phyloP scores from a whole-genome alignment of 2,329 filamentous ascomycete genomes.

The Fusarium burgessii region DNA sequence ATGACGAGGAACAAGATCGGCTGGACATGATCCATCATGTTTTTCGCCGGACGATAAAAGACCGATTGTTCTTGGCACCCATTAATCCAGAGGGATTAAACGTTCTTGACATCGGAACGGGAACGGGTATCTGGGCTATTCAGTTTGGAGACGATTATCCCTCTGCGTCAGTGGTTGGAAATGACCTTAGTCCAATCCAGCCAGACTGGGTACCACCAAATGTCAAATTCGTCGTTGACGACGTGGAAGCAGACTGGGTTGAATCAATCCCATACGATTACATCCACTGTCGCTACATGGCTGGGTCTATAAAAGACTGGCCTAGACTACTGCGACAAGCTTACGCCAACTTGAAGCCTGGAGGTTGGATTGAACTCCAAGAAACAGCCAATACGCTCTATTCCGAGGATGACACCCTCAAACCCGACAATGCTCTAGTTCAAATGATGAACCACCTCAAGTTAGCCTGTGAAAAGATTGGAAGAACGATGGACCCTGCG shows the following conservation, averaged over 20 bases:
- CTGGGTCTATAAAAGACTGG: conserved; percentile 51
- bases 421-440: conserved; percentile 51
- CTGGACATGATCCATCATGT: conserved; percentile 56
- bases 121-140: conserved; percentile 63
- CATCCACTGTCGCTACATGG: conserved; percentile 53
- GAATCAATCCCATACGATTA: conserved; percentile 47
- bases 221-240: conserved; percentile 69
- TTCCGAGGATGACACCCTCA: conserved; percentile 56
- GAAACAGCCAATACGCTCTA: conserved; percentile 54
- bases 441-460: conserved; percentile 44
- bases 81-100: conserved; percentile 53
- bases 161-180: conserved; percentile 53
- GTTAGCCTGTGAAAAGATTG: conserved; percentile 45
- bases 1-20: conserved; percentile 54
- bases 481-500: conserved; percentile 48
- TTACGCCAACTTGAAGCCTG: conserved; percentile 56
- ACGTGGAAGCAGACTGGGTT: conserved; percentile 68
- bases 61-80: conserved; percentile 53
- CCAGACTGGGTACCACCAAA: conserved; percentile 66
- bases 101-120: conserved; percentile 60
- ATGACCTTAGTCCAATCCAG: conserved; percentile 59
- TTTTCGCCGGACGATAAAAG: conserved; percentile 49
- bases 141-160: conserved; percentile 55
- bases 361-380: conserved; percentile 61
- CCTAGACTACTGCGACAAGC: conserved; percentile 42